A percentile compares a stretch with the other conserved stretches of the same genome.
These are phyloP conservation scores for Xylariales sp. DNA, from an alignment of 2,329 filamentous ascomycete genomes.

Conservation along the genomic window DNA sequence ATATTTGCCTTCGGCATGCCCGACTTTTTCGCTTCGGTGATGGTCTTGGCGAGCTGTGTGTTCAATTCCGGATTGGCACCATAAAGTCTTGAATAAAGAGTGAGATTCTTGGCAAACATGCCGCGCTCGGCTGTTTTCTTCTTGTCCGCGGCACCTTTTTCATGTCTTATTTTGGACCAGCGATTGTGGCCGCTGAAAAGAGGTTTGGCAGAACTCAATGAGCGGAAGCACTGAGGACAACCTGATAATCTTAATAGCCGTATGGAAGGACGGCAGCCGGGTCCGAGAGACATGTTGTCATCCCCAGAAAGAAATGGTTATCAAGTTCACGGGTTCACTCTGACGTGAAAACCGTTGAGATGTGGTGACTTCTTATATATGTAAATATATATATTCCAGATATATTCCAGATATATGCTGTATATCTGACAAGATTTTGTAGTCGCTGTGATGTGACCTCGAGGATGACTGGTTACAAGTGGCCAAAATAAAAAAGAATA, in stretches of 20 bases:
- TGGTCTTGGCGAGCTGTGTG: constrained; percentile 66
- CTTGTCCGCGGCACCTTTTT: constrained; percentile 82
- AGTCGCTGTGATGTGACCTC: too few species aligned
- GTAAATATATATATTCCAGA: too few species aligned
- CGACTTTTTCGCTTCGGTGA: constrained; percentile 76
- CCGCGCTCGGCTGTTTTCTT: constrained; percentile 71
- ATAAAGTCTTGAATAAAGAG: constrained; percentile 71
- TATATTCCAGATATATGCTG: too few species aligned
- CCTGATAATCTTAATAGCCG: constrained; percentile 13
- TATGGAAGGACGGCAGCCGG: neutral
- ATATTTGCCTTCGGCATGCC: constrained; percentile 82
- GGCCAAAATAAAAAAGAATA: too few species aligned
- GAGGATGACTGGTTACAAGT: too few species aligned
- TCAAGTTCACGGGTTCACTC: too few species aligned
- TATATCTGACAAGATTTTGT: too few species aligned
- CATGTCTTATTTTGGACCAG: constrained; percentile 95
- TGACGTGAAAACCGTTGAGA: too few species aligned
- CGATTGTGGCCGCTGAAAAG: constrained; percentile 73
- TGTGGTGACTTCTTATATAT: too few species aligned
- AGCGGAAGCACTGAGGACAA: constrained; percentile 45
- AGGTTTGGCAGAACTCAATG: constrained; percentile 39
- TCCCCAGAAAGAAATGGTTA: too few species aligned
- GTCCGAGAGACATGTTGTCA: too few species aligned
- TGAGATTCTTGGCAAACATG: constrained; percentile 66
- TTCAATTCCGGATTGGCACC: constrained; percentile 73